Evolutionary conservation across 192 early-diverging fungal species (phyloP).

Genomic region (Podila clonocystis): DNA sequence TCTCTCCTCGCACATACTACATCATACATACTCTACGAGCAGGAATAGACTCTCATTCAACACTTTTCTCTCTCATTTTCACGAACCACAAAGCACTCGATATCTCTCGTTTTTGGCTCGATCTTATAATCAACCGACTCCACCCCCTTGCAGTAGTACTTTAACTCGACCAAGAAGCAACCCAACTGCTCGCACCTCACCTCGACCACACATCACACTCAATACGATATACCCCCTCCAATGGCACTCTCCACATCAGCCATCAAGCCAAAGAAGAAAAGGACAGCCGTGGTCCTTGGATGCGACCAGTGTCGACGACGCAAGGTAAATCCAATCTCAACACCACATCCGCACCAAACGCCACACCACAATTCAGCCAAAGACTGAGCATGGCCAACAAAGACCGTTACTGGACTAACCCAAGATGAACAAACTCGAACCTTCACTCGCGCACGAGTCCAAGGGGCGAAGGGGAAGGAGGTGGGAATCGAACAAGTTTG

Average conservation of each 20-base stretch:
- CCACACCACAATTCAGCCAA: not conserved
- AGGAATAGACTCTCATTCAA: not conserved
- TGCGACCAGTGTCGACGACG: constrained; percentile 48
- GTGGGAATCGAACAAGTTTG: too few species aligned
- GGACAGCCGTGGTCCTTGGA: constrained; percentile 45
- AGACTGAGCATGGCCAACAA: not conserved
- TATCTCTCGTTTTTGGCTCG: not conserved
- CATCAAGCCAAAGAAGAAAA: constrained; percentile 51
- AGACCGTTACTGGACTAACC: too few species aligned
- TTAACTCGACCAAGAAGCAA: too few species aligned
- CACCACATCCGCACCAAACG: not conserved
- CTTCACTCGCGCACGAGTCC: too few species aligned
- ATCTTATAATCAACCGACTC: not conserved
- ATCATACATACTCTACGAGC: not conserved
- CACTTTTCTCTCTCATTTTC: not conserved
- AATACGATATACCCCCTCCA: not conserved
- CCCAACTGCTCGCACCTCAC: not conserved
- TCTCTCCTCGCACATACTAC: not conserved
- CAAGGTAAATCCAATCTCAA: constrained; percentile 28
- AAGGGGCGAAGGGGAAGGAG: too few species aligned
- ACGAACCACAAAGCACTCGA: not conserved
- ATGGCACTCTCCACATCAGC: constrained; percentile 26
- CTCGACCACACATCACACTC: not conserved
- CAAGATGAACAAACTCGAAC: too few species aligned
- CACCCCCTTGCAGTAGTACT: too few species aligned